phyloP scores from a whole-genome alignment of 2,329 filamentous ascomycete genomes.

The Cytospora mali region DNA sequence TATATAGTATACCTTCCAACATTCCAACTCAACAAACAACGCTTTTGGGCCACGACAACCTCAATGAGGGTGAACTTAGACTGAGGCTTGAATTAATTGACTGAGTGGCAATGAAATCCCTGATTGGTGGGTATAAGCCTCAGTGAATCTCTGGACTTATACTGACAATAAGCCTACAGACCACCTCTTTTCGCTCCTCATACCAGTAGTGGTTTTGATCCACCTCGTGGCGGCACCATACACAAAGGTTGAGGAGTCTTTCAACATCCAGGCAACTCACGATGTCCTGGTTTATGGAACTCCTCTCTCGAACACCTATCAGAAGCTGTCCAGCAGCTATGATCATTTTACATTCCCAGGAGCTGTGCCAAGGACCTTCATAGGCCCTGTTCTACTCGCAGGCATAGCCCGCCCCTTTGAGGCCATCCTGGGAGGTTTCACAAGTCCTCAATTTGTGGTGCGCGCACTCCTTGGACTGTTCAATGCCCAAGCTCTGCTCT shows the following conservation, averaged over 20 bases:
- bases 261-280: slow-evolving; percentile 93
- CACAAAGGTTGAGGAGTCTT: slow-evolving; percentile 98
- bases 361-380: slow-evolving; percentile 86
- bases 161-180: slow-evolving; percentile 23
- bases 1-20: not conserved
- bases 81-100: not conserved
- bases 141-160: not conserved
- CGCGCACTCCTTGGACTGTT: slow-evolving; percentile 75
- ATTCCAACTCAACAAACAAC: not conserved
- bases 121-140: not conserved
- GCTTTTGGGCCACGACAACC: not conserved
- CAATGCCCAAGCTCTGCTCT: slow-evolving; percentile 70
- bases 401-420: slow-evolving; percentile 70
- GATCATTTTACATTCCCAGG: slow-evolving; percentile 92
- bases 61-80: not conserved
- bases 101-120: not conserved
- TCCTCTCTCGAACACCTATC: slow-evolving; percentile 57
- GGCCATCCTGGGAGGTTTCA: slow-evolving; percentile 52
- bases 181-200: slow-evolving; percentile 49
- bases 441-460: slow-evolving; percentile 63
- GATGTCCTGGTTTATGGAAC: slow-evolving; percentile 84
- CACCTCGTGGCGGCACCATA: slow-evolving; percentile 80
- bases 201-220: slow-evolving; percentile 65
- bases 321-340: slow-evolving; percentile 65
- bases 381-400: slow-evolving; percentile 77